A percentile compares a stretch with the other conserved stretches of the same genome.
Evolutionary conservation across 2,329 filamentous ascomycete species (phyloP).

Genomic region (Pezicula radicicola): DNA sequence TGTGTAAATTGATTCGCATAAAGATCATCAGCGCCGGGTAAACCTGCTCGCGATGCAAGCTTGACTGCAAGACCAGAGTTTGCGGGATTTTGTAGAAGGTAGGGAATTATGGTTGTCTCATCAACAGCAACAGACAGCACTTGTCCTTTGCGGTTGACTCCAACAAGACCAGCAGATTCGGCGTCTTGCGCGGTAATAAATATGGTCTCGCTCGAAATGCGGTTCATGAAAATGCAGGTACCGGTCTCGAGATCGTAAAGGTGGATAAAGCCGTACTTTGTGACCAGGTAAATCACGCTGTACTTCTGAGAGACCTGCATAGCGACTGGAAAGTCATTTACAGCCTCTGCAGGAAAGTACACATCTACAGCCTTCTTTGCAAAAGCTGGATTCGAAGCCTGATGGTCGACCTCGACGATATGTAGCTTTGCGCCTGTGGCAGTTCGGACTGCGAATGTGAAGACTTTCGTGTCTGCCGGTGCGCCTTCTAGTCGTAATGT

Average conservation of each 20-base stretch:
- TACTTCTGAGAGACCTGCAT: constrained; percentile 98
- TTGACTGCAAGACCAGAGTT: constrained; percentile 94
- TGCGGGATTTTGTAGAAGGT: constrained; percentile 93
- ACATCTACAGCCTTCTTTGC: constrained; percentile 96
- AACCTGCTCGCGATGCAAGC: constrained; percentile 88
- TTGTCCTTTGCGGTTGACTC: constrained; percentile 96
- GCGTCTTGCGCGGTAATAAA: constrained; percentile 88
- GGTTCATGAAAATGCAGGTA: constrained; percentile 98
- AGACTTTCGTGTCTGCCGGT: constrained; percentile 87
- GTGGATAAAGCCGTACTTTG: constrained; percentile 98
- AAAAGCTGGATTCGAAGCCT: constrained; percentile 83
- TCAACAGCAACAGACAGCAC: constrained; percentile 92
- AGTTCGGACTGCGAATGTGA: constrained; percentile 92
- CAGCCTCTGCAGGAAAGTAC: constrained; percentile 93
- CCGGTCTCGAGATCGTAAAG: constrained; percentile 96
- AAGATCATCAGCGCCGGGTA: constrained; percentile 90
- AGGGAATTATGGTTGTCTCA: constrained; percentile 86
- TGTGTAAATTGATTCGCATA: constrained; percentile 93
- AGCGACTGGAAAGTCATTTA: constrained; percentile 95
- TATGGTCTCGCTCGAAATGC: constrained; percentile 98
- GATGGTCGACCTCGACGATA: constrained; percentile 95
- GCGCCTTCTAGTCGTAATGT: constrained; percentile 86
- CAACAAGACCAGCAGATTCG: constrained; percentile 83
- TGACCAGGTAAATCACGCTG: constrained; percentile 94
- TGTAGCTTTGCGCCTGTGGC: constrained; percentile 91